Evolutionary conservation across 495 filamentous ascomycete species (phyloP).

Genomic region (Thermochaetoides thermophila): DNA sequence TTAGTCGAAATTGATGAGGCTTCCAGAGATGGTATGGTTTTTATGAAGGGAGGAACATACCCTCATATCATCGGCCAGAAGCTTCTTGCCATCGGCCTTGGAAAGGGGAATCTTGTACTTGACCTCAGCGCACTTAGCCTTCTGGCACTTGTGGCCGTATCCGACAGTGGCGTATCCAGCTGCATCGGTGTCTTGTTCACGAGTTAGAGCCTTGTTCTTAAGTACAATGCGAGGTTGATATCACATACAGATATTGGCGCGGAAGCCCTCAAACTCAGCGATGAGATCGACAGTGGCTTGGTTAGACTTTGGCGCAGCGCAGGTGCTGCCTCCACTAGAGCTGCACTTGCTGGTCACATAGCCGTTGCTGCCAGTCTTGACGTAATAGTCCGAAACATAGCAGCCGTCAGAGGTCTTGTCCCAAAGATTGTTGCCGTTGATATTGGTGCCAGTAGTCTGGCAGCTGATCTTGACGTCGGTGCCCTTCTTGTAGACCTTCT

Average conservation of each 20-base stretch:
- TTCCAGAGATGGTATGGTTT: too few relatives aligned
- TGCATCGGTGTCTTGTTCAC: conserved; percentile 21
- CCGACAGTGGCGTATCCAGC: conserved; percentile 35
- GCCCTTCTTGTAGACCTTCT: conserved; percentile 11
- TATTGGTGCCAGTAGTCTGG: conserved; percentile 9
- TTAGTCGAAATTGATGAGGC: neutral
- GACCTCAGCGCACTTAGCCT: conserved; percentile 28
- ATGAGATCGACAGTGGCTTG: conserved; percentile 10
- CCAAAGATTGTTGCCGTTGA: conserved; percentile 18
- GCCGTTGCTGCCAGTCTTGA: conserved; percentile 14
- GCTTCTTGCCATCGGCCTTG: conserved; percentile 22
- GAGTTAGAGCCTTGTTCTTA: neutral
- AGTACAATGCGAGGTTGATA: neutral
- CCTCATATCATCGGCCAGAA: conserved; percentile 28
- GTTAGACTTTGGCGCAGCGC: conserved; percentile 6
- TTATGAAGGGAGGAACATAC: conserved; percentile 11
- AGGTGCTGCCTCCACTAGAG: conserved; percentile 1
- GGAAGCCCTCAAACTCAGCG: conserved; percentile 11
- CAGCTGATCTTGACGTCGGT: conserved; percentile 13
- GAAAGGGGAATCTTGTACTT: conserved; percentile 30
- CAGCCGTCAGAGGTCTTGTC: conserved; percentile 17
- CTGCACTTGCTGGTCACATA: conserved; percentile 11
- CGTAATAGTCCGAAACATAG: conserved; percentile 17
- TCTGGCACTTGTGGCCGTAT: conserved; percentile 36
- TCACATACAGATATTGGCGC: conserved; percentile 5